These are phyloP conservation scores for Arthrinium puccinioides DNA, from an alignment of 2,329 filamentous ascomycete species.

Conservation along the genomic window DNA sequence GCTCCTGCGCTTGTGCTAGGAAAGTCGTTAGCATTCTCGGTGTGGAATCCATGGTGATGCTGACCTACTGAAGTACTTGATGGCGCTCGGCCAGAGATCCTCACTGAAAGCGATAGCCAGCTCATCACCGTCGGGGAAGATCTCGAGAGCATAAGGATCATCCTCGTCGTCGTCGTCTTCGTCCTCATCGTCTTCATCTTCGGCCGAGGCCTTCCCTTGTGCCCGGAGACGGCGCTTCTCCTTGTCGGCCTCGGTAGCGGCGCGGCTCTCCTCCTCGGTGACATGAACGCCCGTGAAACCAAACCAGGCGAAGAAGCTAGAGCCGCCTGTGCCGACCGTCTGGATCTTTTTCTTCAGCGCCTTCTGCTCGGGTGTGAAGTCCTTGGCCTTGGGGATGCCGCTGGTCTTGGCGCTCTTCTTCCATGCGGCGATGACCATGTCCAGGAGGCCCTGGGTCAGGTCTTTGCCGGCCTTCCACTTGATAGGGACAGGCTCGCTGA, in stretches of 20 bases:
- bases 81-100: conserved; percentile 81
- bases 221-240: conserved; percentile 45
- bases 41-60: conserved; percentile 2
- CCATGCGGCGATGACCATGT: conserved; percentile 63
- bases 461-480: conserved; percentile 84
- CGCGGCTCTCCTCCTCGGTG: conserved; percentile 62
- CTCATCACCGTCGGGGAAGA: conserved; percentile 83
- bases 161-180: conserved; percentile 55
- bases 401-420: conserved; percentile 22
- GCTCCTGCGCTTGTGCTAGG: conserved; percentile 42
- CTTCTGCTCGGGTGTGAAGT: conserved; percentile 39
- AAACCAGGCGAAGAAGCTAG: conserved; percentile 88
- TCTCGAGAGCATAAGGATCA: conserved; percentile 65
- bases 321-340: conserved; percentile 52
- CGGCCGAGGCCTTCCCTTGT: conserved; percentile 43
- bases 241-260: conserved; percentile 52
- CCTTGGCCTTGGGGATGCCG: conserved; percentile 19
- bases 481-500: conserved; percentile 84
- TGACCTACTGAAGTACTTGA: conserved; percentile 82
- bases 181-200: conserved; percentile 47
- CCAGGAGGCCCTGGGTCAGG: conserved; percentile 71
- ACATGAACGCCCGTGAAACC: conserved; percentile 67
- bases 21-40: not conserved
- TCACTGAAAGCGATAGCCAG: conserved; percentile 75
- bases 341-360: conserved; percentile 48